Base-by-base conservation (phyloP, 2,329 filamentous ascomycete species). In the Ophiocordyceps robertsii region DNA sequence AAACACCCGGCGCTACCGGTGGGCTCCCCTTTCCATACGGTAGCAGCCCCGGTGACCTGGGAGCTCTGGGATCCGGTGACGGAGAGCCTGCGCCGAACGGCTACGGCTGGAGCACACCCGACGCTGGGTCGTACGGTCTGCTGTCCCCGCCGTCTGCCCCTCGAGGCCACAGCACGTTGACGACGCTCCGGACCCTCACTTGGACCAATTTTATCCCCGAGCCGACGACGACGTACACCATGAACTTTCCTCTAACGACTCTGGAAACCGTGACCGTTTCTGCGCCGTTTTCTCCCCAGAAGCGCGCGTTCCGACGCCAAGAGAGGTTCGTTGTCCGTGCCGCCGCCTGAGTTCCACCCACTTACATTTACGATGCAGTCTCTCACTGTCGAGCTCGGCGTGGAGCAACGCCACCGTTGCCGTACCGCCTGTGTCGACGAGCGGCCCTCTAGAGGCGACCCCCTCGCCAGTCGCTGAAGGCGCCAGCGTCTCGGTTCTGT, bases 181-280 rank as follows among this genome's bases (percentile, higher is more conserved):
- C 50, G 3, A 48, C 48, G 8, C 45, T 63, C 3, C 51, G 57
- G 17, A 66, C 62, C 8, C 59, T 56, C 39, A 65, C 61, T 17
- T 64, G 62, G 59, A 56, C 57, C 43, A 66, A 66, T 29, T 41
- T 65, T 38, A 60, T 66, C 24, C 50, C 54, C 2, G 60, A 61
- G 37, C 51, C 55, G 29, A 66, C 62, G 3, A 66, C 63, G 6
- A 65, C 64, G 1, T 64, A 64, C 46, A 64, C 60, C 1, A 50
- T 64, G 41, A 56, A 60, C 42, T 64, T 62, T 40, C 61, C 61
- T 27, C 47, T 65, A 33, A 64, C 62, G 4, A 65, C 62, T 1
- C 46, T 65, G 47, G 55, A 53, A 9, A 63, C 60, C n/a, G 39
- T 63, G 17, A 51, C 56, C 13, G 47, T 56, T 29, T 50, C 55